Conservation (phyloP, 768 basidiomycete genomes). For the Tephrocybe sp. region DNA sequence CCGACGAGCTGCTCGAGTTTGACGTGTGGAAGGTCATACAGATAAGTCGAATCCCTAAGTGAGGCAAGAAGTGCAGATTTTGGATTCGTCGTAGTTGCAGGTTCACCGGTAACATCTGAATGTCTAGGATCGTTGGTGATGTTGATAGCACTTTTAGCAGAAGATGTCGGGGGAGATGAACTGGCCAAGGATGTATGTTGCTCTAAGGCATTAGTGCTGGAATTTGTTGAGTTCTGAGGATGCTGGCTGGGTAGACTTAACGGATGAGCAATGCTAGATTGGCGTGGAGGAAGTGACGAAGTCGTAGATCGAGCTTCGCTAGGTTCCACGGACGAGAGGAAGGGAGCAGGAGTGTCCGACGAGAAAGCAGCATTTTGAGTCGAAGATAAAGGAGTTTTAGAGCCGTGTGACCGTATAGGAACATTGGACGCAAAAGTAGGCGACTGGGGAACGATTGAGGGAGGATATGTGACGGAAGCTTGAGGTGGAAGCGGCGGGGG, state of each 20-base stretch:
- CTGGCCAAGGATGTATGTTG: slow-evolving; percentile 9
- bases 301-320: background rate
- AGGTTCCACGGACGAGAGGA: background rate
- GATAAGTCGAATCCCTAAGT: slow-evolving; percentile 40
- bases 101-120: background rate
- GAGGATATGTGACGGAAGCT: slow-evolving; percentile 9
- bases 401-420: background rate
- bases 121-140: background rate
- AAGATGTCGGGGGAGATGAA: slow-evolving; percentile 15
- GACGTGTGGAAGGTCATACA: slow-evolving; percentile 54
- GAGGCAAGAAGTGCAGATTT: slow-evolving; percentile 31
- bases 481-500: slow-evolving; percentile 9
- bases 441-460: slow-evolving; percentile 1
- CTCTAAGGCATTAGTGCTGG: slow-evolving; percentile 7
- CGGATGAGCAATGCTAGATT: background rate
- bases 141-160: slow-evolving; percentile 5
- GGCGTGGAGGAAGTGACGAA: slow-evolving; percentile 4
- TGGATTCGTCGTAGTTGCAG: background rate
- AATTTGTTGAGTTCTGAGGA: background rate
- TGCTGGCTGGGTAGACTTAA: background rate
- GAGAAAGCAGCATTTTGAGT: slow-evolving; percentile 11
- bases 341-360: slow-evolving; percentile 10
- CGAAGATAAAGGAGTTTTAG: slow-evolving; percentile 1
- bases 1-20: slow-evolving; percentile 59
- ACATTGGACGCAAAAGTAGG: background rate